These are phyloP conservation scores for Exophiala sp. DNA, from an alignment of 2,329 filamentous ascomycete genomes.

Conservation along the genomic window DNA sequence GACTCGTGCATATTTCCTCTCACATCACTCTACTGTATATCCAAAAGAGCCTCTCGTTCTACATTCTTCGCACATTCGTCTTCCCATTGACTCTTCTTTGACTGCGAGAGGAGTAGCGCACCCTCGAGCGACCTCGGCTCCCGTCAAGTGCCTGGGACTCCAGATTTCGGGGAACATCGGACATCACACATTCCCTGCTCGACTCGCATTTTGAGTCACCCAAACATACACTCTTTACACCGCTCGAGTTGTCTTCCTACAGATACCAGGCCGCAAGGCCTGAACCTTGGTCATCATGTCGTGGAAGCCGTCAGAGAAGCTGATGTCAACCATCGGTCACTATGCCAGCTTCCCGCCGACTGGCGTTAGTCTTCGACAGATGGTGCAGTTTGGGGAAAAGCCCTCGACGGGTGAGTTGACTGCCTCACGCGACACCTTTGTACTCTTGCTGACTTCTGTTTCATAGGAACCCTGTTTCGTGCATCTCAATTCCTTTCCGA, in stretches of 20 bases:
- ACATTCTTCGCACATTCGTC: no score
- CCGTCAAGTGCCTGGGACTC: not conserved
- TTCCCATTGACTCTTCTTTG: not conserved
- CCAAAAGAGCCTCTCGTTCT: no score
- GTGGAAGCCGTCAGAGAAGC: conserved; percentile 83
- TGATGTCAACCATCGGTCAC: conserved; percentile 97
- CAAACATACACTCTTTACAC: conserved; percentile 1
- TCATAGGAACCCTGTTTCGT: conserved; percentile 83
- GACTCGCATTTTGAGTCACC: conserved; percentile 17
- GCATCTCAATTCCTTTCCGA: conserved; percentile 98
- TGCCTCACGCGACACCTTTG: not conserved
- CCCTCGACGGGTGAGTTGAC: conserved; percentile 72
- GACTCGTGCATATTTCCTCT: not conserved
- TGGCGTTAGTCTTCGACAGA: conserved; percentile 92
- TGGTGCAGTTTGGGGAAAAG: conserved; percentile 97
- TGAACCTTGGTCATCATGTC: conserved; percentile 59
- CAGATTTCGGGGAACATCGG: conserved; percentile 24
- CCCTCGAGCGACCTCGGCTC: conserved; percentile 15
- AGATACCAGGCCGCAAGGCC: conserved; percentile 30
- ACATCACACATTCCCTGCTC: conserved; percentile 9
- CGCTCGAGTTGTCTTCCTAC: conserved; percentile 23
- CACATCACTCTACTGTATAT: no score
- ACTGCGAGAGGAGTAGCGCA: no score
- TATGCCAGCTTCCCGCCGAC: conserved; percentile 97
- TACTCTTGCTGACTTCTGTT: not conserved